A percentile compares a stretch with the other conserved stretches of the same genome.
Conservation (phyloP, 2,329 filamentous ascomycete genomes). For the Bipolaris sorokiniana region DNA sequence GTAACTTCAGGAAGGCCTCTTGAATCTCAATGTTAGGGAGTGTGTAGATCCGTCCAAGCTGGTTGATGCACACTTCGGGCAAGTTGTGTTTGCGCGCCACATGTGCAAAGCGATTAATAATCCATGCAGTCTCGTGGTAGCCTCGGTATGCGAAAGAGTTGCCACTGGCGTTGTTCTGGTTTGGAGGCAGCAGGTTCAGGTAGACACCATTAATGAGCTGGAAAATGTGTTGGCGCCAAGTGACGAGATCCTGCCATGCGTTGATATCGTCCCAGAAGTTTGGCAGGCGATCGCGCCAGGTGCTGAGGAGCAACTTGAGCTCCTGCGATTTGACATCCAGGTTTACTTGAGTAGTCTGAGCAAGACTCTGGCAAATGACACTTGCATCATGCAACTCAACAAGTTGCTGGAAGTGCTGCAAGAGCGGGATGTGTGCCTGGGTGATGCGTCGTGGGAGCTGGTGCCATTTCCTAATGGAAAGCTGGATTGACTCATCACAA, state of each 20-base stretch:
- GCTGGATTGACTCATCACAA: conserved; percentile 95
- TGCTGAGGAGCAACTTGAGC: conserved; percentile 88
- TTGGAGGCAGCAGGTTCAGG: conserved; percentile 78
- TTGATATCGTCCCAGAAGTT: conserved; percentile 99
- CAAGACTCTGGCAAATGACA: conserved; percentile 90
- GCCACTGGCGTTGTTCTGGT: conserved; percentile 77
- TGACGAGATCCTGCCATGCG: conserved; percentile 99
- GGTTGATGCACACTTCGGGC: conserved; percentile 95
- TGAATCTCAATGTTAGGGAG: conserved; percentile 99
- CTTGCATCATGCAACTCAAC: conserved; percentile 98
- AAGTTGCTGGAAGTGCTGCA: conserved; percentile 97
- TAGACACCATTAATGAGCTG: conserved; percentile 95
- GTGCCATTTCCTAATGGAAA: conserved; percentile 98
- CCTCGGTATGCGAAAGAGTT: conserved; percentile 96
- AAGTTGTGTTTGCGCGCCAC: conserved; percentile 96
- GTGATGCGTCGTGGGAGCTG: conserved; percentile 94
- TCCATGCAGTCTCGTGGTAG: conserved; percentile 99
- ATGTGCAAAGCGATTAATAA: conserved; percentile 98
- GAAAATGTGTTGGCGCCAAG: conserved; percentile 99
- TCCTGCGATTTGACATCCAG: conserved; percentile 94
- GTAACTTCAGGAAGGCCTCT: conserved; percentile 94
- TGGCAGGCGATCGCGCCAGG: conserved; percentile 92
- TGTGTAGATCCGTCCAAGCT: conserved; percentile 97
- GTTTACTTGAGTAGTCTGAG: conserved; percentile 81
- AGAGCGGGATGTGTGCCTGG: conserved; percentile 89